phyloP scores from a whole-genome alignment of 345 rosid species.

The Linum trigynum region DNA sequence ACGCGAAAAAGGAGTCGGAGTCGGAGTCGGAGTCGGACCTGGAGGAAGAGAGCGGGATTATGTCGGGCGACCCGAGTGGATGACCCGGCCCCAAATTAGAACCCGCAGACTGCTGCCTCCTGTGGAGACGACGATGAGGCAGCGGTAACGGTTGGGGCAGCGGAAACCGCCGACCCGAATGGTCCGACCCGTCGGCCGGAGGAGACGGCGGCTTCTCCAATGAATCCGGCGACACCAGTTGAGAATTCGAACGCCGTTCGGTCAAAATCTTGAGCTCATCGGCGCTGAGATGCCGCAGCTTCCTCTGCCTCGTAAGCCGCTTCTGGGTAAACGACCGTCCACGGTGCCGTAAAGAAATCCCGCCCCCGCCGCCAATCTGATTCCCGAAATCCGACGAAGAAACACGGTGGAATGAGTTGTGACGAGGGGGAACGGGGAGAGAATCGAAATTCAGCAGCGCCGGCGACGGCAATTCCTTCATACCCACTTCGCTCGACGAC shows the following conservation, averaged over 20 bases:
- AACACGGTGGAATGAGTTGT: too few species aligned
- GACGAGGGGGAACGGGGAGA: background rate
- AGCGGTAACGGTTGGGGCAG: conserved; percentile 55
- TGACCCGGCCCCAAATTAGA: conserved; percentile 11
- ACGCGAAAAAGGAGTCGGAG: background rate
- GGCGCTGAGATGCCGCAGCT: conserved; percentile 48
- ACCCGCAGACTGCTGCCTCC: conserved; percentile 14
- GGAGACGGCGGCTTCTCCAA: conserved; percentile 15
- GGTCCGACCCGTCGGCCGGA: conserved; percentile 15
- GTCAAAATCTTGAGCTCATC: conserved; percentile 28
- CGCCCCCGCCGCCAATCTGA: background rate
- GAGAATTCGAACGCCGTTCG: conserved; percentile 18
- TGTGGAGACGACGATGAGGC: conserved; percentile 23
- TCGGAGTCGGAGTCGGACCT: conserved; percentile 1
- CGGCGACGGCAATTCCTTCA: background rate
- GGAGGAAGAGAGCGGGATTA: conserved; percentile 5
- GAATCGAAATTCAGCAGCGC: background rate
- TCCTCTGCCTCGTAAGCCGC: conserved; percentile 46
- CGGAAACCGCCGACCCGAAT: conserved; percentile 35
- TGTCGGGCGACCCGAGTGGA: conserved; percentile 19
- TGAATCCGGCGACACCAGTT: conserved; percentile 26
- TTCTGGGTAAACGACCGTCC: conserved; percentile 14
- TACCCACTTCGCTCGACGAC: background rate
- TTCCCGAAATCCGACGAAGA: too few species aligned
- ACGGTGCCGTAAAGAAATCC: background rate